phyloP scores from a whole-genome alignment of 2,329 filamentous ascomycete species.

The Xylariales sp. region DNA sequence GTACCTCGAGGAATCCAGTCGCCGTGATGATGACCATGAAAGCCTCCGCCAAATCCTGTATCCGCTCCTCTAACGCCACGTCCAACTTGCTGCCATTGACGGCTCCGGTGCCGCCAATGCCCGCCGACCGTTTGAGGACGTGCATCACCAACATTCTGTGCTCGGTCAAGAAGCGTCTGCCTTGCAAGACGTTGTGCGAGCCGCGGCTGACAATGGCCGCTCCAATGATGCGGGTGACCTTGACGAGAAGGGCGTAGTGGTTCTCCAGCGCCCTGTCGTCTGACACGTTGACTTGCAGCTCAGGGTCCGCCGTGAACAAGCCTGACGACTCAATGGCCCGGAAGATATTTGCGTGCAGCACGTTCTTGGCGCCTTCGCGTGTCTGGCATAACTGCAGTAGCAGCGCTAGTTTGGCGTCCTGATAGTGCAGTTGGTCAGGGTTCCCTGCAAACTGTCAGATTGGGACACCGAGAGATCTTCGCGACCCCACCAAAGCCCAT shows the following conservation, averaged over 20 bases:
- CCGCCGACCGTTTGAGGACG: constrained; percentile 83
- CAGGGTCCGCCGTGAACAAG: constrained; percentile 87
- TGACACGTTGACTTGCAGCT: constrained; percentile 75
- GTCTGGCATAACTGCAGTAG: constrained; percentile 82
- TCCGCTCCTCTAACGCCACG: constrained; percentile 49
- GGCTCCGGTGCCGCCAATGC: constrained; percentile 58
- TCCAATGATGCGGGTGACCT: constrained; percentile 75
- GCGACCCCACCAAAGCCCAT: constrained; percentile 23
- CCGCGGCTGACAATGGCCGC: constrained; percentile 78
- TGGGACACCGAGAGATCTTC: constrained; percentile 12
- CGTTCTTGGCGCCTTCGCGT: constrained; percentile 73
- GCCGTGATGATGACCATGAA: constrained; percentile 79
- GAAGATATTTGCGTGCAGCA: constrained; percentile 89
- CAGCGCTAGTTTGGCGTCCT: constrained; percentile 72
- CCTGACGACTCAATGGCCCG: constrained; percentile 72
- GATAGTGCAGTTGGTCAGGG: constrained; percentile 44
- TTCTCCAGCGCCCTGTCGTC: constrained; percentile 67
- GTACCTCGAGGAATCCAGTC: constrained; percentile 81
- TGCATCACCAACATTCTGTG: constrained; percentile 81
- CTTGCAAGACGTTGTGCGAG: constrained; percentile 75
- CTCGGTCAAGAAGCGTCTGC: constrained; percentile 72
- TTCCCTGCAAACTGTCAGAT: constrained; percentile 27
- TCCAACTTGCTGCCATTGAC: constrained; percentile 31
- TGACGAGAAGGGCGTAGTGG: constrained; percentile 79
- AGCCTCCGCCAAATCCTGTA: constrained; percentile 77